Conservation (phyloP, 2,329 filamentous ascomycete species). For the Reticulascus tulasneorum region DNA sequence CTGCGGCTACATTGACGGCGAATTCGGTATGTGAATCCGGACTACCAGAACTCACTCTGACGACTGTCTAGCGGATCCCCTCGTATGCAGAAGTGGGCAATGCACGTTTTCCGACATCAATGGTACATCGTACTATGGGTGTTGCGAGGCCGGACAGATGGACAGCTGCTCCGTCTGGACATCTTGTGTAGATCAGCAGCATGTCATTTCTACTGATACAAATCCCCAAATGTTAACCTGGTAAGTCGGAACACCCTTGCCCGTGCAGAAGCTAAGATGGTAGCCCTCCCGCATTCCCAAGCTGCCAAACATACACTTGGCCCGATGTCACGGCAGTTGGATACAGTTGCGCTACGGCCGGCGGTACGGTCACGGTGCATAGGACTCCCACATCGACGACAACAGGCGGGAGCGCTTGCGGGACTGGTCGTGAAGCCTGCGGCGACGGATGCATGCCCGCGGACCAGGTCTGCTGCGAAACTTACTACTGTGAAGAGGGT, state of each 20-base stretch:
- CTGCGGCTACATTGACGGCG: too few relatives aligned
- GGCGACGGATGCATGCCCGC: background rate
- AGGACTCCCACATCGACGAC: background rate
- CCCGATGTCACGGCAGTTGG: background rate
- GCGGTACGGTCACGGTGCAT: background rate
- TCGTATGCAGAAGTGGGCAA: too few relatives aligned
- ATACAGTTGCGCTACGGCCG: background rate
- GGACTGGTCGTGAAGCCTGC: too few relatives aligned
- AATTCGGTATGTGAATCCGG: too few relatives aligned
- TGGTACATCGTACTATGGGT: background rate
- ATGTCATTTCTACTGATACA: background rate
- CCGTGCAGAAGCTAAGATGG: background rate
- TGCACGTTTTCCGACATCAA: too few relatives aligned
- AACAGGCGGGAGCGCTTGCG: too few relatives aligned
- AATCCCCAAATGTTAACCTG: background rate
- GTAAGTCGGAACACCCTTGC: background rate
- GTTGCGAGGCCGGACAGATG: background rate
- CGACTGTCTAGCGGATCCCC: too few relatives aligned
- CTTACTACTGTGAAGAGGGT: background rate
- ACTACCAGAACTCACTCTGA: too few relatives aligned
- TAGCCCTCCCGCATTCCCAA: too few relatives aligned
- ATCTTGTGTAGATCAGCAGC: background rate
- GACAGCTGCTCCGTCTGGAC: background rate
- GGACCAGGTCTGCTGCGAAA: background rate
- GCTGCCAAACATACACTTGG: background rate